These are phyloP conservation scores for Nepenthes gracilis DNA, from an alignment of 148 eudicot species.

Conservation along the genomic window DNA sequence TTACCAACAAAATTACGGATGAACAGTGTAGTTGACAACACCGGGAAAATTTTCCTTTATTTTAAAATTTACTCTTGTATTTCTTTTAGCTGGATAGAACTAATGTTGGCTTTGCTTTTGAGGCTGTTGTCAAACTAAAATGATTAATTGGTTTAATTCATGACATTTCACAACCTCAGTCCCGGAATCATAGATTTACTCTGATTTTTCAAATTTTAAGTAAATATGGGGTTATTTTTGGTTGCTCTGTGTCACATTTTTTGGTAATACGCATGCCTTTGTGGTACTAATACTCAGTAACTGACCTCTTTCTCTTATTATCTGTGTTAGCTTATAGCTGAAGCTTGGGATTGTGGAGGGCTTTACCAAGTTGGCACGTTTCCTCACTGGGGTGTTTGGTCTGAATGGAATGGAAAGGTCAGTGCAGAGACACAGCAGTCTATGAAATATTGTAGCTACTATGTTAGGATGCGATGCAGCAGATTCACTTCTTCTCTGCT, in stretches of 20 bases:
- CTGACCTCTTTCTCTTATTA: slow-evolving; percentile 4
- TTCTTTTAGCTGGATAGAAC: no score
- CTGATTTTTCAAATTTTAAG: no score
- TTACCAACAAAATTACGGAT: no score
- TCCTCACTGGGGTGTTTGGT: slow-evolving; percentile 99
- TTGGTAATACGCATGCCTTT: background rate
- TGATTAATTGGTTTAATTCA: no score
- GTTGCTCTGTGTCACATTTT: background rate
- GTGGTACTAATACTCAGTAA: background rate
- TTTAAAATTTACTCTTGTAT: no score
- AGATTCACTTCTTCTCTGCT: background rate
- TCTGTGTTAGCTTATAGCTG: slow-evolving; percentile 75
- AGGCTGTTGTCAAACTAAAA: no score
- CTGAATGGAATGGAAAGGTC: slow-evolving; percentile 99
- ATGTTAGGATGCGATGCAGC: background rate
- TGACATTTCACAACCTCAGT: no score
- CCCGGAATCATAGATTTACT: no score
- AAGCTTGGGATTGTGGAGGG: slow-evolving; percentile 99
- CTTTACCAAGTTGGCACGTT: slow-evolving; percentile 96
- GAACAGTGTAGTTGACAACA: no score
- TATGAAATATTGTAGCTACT: background rate
- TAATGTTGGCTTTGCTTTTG: no score
- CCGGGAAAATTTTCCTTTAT: no score
- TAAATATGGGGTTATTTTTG: no score
- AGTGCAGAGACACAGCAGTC: slow-evolving; percentile 6